These are phyloP conservation scores for Eucommia ulmoides DNA, from an alignment of 257 asterid species.

Conservation along the genomic window DNA sequence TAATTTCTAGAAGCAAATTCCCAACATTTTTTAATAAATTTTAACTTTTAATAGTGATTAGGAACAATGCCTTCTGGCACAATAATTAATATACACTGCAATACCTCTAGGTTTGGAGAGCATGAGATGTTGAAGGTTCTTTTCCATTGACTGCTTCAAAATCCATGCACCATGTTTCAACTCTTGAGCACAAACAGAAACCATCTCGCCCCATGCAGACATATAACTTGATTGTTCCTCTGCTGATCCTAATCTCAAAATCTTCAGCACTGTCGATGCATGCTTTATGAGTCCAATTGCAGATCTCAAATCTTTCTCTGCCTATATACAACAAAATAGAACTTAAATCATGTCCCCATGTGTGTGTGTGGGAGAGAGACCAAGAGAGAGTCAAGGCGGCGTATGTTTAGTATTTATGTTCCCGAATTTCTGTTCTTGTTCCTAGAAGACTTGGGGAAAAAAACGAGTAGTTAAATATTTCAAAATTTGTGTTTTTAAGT, in stretches of 20 bases:
- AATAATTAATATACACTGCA: constrained; percentile 5
- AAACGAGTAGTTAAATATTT: too few species aligned
- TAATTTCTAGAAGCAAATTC: too few species aligned
- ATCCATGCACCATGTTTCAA: constrained; percentile 57
- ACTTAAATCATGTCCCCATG: too few species aligned
- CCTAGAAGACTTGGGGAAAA: too few species aligned
- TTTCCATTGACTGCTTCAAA: constrained; percentile 49
- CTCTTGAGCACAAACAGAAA: constrained; percentile 51
- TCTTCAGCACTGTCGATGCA: constrained; percentile 43
- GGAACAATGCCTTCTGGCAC: too few species aligned
- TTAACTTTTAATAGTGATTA: too few species aligned
- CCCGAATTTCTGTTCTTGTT: too few species aligned
- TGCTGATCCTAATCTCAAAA: constrained; percentile 41
- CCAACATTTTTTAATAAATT: too few species aligned
- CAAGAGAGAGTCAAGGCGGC: too few species aligned
- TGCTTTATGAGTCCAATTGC: constrained; percentile 56
- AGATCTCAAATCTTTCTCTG: constrained; percentile 40
- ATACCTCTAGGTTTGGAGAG: constrained; percentile 60
- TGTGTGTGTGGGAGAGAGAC: too few species aligned
- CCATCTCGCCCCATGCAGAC: constrained; percentile 50
- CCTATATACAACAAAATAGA: constrained; percentile 41
- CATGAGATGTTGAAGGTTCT: constrained; percentile 30
- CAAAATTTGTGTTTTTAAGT: too few species aligned
- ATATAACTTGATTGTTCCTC: constrained; percentile 47
- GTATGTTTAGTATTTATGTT: too few species aligned